A percentile compares a stretch with the other conserved stretches of the same genome.
Evolutionary conservation across 164 flowering plant species (phyloP).

Genomic region (Hamamelis virginiana): DNA sequence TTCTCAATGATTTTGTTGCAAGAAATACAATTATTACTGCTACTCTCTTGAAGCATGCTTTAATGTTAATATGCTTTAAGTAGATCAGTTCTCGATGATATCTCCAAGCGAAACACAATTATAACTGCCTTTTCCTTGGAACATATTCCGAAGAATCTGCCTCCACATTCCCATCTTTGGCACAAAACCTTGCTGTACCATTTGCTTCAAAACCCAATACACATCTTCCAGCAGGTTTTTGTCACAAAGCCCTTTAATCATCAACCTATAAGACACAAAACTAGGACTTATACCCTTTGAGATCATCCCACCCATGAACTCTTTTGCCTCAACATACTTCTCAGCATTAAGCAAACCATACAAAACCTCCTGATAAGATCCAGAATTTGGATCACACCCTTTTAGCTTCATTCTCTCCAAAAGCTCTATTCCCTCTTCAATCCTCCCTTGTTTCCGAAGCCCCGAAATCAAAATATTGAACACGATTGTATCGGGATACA

Average conservation of each 20-base stretch:
- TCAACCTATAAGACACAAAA: slow-evolving; percentile 64
- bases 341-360: slow-evolving; percentile 58
- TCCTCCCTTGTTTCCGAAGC: slow-evolving; percentile 58
- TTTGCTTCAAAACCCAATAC: slow-evolving; percentile 58
- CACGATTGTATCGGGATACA: slow-evolving; percentile 60
- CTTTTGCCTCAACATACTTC: slow-evolving; percentile 58
- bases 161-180: slow-evolving; percentile 83
- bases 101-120: not conserved
- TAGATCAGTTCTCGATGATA: slow-evolving; percentile 2
- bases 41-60: not conserved
- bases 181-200: slow-evolving; percentile 67
- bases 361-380: slow-evolving; percentile 72
- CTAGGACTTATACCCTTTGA: slow-evolving; percentile 50
- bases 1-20: no score
- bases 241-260: slow-evolving; percentile 60
- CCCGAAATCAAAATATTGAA: slow-evolving; percentile 82
- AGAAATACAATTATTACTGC: no score
- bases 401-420: slow-evolving; percentile 57
- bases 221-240: slow-evolving; percentile 46
- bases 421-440: slow-evolving; percentile 54
- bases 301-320: slow-evolving; percentile 51
- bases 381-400: slow-evolving; percentile 76
- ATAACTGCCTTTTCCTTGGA: slow-evolving; percentile 6
- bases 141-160: slow-evolving; percentile 36
- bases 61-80: not conserved